A percentile compares a stretch with the other conserved stretches of the same genome.
These are phyloP conservation scores for Glonium stellatum DNA, from an alignment of 495 filamentous ascomycete species.

Conservation along the genomic window DNA sequence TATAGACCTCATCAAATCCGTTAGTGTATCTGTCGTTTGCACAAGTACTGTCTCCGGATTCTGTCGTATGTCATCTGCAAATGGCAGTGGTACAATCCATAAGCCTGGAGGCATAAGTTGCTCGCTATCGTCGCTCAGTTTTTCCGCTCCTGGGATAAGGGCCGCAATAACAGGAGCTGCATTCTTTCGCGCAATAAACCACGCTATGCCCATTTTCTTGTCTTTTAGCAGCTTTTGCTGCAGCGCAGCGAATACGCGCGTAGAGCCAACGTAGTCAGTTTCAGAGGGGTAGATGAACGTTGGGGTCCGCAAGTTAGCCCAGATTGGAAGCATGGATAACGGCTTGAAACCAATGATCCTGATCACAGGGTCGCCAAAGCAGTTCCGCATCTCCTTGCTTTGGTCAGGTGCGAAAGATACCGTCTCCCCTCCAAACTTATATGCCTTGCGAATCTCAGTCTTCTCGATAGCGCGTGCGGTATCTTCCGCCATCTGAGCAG, in stretches of 20 bases:
- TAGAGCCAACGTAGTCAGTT: slow-evolving; percentile 80
- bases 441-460: slow-evolving; percentile 78
- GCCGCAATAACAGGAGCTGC: slow-evolving; percentile 71
- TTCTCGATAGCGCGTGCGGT: slow-evolving; percentile 70
- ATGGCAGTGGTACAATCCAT: slow-evolving; percentile 84
- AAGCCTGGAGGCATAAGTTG: slow-evolving; percentile 74
- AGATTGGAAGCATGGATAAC: slow-evolving; percentile 63
- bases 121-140: slow-evolving; percentile 56
- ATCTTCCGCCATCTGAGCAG: slow-evolving; percentile 66
- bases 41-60: slow-evolving; percentile 56
- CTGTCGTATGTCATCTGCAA: slow-evolving; percentile 80
- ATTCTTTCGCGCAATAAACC: slow-evolving; percentile 81
- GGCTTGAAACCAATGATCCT: slow-evolving; percentile 94
- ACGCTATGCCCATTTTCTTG: slow-evolving; percentile 74
- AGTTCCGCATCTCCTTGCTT: slow-evolving; percentile 59
- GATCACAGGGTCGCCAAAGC: slow-evolving; percentile 72
- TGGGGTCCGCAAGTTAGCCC: slow-evolving; percentile 79
- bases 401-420: slow-evolving; percentile 81
- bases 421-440: slow-evolving; percentile 89
- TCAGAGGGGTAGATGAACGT: slow-evolving; percentile 95
- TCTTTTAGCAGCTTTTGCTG: slow-evolving; percentile 76
- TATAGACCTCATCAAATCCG: slow-evolving; percentile 72
- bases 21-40: slow-evolving; percentile 59
- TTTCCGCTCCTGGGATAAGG: slow-evolving; percentile 66
- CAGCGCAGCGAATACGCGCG: slow-evolving; percentile 83